These are phyloP conservation scores for Elaeis oleifera DNA, from an alignment of 202 grass and related monocot species.

Conservation along the genomic window DNA sequence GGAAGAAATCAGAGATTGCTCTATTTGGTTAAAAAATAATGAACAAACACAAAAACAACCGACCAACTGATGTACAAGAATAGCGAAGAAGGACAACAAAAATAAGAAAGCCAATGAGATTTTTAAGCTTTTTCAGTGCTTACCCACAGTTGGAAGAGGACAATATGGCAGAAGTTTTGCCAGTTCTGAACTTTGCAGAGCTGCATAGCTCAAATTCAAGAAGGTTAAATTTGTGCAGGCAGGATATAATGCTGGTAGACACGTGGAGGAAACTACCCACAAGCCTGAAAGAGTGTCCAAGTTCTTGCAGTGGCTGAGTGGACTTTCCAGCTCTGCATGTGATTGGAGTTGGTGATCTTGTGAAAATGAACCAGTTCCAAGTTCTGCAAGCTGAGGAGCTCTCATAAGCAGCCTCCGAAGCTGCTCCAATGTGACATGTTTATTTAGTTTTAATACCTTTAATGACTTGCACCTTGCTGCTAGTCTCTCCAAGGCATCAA, in stretches of 20 bases:
- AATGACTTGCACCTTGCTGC: constrained; percentile 47
- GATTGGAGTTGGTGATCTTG: constrained; percentile 9
- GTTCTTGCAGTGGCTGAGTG: constrained; percentile 8
- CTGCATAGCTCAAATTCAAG: constrained; percentile 75
- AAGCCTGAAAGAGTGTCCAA: constrained; percentile 55
- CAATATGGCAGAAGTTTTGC: constrained; percentile 51
- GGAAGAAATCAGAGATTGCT: too few species aligned
- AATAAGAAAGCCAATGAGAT: too few species aligned
- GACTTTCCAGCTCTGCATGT: constrained; percentile 9
- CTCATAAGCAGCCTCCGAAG: constrained; percentile 48
- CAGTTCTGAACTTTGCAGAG: constrained; percentile 42
- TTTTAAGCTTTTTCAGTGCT: background rate
- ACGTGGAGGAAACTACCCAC: constrained; percentile 49
- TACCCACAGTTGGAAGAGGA: constrained; percentile 60
- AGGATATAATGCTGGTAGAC: constrained; percentile 56
- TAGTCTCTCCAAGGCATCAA: constrained; percentile 64
- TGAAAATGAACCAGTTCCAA: constrained; percentile 58
- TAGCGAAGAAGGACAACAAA: too few species aligned
- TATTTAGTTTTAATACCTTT: constrained; percentile 46
- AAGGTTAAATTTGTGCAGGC: constrained; percentile 62
- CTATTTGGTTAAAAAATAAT: too few species aligned
- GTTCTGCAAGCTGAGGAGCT: constrained; percentile 62
- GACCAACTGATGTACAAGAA: too few species aligned
- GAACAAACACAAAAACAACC: too few species aligned
- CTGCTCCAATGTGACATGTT: constrained; percentile 62